Evolutionary conservation across 768 basidiomycete genomes (phyloP).

Genomic region (Podaxis mareebaensis): DNA sequence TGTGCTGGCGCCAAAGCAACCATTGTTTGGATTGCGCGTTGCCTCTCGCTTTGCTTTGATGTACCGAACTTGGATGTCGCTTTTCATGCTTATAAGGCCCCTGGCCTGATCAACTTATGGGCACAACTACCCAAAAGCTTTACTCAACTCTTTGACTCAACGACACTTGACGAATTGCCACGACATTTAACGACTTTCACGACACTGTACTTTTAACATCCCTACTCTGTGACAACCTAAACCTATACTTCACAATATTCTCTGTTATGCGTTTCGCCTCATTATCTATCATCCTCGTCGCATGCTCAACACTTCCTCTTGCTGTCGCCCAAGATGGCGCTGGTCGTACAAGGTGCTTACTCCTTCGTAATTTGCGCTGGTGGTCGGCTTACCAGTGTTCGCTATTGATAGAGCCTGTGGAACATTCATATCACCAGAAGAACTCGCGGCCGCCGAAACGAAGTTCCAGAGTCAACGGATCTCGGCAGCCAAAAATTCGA

Average conservation of each 20-base stretch:
- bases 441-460: conserved; percentile 34
- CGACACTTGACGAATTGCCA: background rate
- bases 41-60: background rate
- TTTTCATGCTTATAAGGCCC: background rate
- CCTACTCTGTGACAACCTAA: background rate
- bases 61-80: background rate
- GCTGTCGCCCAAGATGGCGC: background rate
- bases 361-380: background rate
- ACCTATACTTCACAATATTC: background rate
- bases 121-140: background rate
- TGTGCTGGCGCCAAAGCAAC: background rate
- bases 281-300: background rate
- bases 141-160: background rate
- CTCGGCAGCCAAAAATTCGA: conserved; percentile 21
- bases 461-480: conserved; percentile 37
- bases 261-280: background rate
- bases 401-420: conserved; percentile 33
- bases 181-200: background rate
- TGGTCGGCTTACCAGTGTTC: background rate
- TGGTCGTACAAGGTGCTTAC: background rate
- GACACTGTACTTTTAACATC: background rate
- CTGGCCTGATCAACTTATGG: background rate
- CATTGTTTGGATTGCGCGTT: background rate
- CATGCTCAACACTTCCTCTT: background rate
- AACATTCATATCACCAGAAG: conserved; percentile 34